A percentile compares a stretch with the other conserved stretches of the same genome.
Evolutionary conservation across 2,329 filamentous ascomycete species (phyloP).

Genomic region (Ophiostoma angusticollis): DNA sequence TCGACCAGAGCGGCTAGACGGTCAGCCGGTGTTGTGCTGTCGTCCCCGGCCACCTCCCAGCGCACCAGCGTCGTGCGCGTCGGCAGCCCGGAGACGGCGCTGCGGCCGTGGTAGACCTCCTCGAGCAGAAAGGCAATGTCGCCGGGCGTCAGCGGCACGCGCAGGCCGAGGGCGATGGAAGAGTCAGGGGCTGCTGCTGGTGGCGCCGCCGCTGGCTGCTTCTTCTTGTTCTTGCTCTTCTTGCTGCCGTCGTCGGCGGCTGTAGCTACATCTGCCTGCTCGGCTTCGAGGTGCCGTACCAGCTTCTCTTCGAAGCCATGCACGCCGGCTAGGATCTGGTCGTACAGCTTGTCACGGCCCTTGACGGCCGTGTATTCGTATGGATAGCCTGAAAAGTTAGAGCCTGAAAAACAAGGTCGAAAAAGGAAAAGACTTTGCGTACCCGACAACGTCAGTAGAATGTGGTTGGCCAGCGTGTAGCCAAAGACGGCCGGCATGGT

Average conservation of each 20-base stretch:
- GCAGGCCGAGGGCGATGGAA: conserved; percentile 54
- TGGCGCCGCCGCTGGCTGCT: not conserved
- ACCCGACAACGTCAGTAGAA: conserved; percentile 64
- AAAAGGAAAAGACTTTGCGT: conserved; percentile 3
- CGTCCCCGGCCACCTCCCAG: conserved; percentile 40
- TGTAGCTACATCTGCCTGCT: not conserved
- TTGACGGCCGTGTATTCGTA: conserved; percentile 73
- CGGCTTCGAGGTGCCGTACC: conserved; percentile 28
- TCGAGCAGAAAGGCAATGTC: conserved; percentile 85
- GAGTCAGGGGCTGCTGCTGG: conserved; percentile 20
- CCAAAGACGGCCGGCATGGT: conserved; percentile 98
- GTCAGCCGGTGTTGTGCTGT: conserved; percentile 29
- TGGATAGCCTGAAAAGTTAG: conserved; percentile 53
- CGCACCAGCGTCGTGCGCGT: conserved; percentile 69
- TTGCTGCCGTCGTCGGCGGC: not conserved
- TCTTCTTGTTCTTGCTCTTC: conserved; percentile 3
- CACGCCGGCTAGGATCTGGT: conserved; percentile 61
- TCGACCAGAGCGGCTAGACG: conserved; percentile 4
- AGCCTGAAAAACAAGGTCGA: not conserved
- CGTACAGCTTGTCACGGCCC: conserved; percentile 81
- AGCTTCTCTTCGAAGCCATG: conserved; percentile 71
- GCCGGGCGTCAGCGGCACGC: conserved; percentile 61
- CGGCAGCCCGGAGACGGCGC: conserved; percentile 67
- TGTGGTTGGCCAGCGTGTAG: conserved; percentile 80
- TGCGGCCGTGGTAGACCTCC: conserved; percentile 75